These are phyloP conservation scores for Exophiala xenobiotica DNA, from an alignment of 2,329 filamentous ascomycete genomes.

Conservation along the genomic window DNA sequence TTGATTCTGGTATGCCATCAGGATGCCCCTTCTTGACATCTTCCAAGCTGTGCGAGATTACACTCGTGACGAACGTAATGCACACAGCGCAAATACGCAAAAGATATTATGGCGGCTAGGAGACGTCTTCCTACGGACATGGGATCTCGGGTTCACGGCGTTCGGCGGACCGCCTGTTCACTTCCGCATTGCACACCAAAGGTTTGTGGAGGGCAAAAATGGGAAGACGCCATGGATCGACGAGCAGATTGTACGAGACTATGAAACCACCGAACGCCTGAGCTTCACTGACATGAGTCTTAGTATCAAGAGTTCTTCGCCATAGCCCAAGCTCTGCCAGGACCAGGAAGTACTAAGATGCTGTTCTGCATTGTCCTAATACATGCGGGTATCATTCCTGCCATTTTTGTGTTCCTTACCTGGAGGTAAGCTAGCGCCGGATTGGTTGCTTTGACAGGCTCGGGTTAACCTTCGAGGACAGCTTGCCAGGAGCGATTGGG, in stretches of 20 bases:
- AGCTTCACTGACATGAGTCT: background rate
- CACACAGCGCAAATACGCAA: slow-evolving; percentile 30
- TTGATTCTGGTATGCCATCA: too few relatives aligned
- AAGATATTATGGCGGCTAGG: slow-evolving; percentile 33
- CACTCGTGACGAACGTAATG: slow-evolving; percentile 6
- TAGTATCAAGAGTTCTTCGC: slow-evolving; percentile 73
- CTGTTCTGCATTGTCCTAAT: slow-evolving; percentile 66
- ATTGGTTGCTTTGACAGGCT: background rate
- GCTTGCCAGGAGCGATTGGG: slow-evolving; percentile 66
- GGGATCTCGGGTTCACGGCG: slow-evolving; percentile 64
- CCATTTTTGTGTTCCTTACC: slow-evolving; percentile 59
- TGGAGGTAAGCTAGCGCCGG: slow-evolving; percentile 54
- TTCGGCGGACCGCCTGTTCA: slow-evolving; percentile 70
- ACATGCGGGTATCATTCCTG: slow-evolving; percentile 59
- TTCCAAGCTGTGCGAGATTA: slow-evolving; percentile 6
- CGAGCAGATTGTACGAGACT: slow-evolving; percentile 58
- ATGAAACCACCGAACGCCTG: background rate
- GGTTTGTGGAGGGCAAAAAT: slow-evolving; percentile 55
- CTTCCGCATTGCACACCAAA: slow-evolving; percentile 64
- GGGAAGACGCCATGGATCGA: slow-evolving; percentile 63
- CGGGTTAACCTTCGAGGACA: slow-evolving; percentile 31
- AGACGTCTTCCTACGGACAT: slow-evolving; percentile 45
- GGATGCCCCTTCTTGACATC: slow-evolving; percentile 3
- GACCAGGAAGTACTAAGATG: slow-evolving; percentile 71
- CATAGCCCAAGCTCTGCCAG: slow-evolving; percentile 65